Evolutionary conservation across 164 flowering plant genomes (phyloP), one percentile per base, ranked within the genome.

Genomic region (Umbilicus rupestris): DNA sequence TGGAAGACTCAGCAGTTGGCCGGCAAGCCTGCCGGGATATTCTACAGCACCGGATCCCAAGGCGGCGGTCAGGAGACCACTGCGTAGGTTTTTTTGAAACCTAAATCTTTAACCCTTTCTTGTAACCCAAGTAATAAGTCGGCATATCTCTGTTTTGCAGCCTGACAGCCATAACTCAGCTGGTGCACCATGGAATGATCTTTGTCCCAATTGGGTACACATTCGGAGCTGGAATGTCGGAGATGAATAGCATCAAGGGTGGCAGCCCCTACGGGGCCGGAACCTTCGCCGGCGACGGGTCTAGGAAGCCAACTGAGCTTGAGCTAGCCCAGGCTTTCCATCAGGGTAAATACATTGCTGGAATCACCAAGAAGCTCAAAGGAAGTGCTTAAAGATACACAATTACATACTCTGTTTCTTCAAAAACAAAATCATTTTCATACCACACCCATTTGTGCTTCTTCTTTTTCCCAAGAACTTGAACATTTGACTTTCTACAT

Each of bases 231-330:
- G 86, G 82, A 46, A 87, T 87, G 93, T 85, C 83, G 73, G 74
- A 73, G 60, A 78, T 84, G 84, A 88, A 85, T 49, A 64, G 81
- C 44, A 70, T 84, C 20, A 73, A 86, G 75, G 93, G 93, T 2
- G 93, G 93, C 20, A 78, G 88, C 63, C 93, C 93, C 47, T 87
- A 85, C 68, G 93, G 93, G 52, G 87, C 88, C 1, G 93, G 90
- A 68, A 84, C 76, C 41, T 81, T 71, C 66, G 78, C 90, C 7
- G 93, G 90, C 19, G 87, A 87, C 64, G 89, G 90, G 59, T 73
- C 85, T 14, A 81, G 88, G 68, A 70, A 80, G 64, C 88, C 88
- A 19, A 81, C 70, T 65, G 88, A 82, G 62, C 77, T 78, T 37
- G 90, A 87, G 69, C 77, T 85, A 52, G 85, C 81, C 28, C 83